phyloP scores from a whole-genome alignment of 768 basidiomycete genomes.

The Lactarius hatsudake region DNA sequence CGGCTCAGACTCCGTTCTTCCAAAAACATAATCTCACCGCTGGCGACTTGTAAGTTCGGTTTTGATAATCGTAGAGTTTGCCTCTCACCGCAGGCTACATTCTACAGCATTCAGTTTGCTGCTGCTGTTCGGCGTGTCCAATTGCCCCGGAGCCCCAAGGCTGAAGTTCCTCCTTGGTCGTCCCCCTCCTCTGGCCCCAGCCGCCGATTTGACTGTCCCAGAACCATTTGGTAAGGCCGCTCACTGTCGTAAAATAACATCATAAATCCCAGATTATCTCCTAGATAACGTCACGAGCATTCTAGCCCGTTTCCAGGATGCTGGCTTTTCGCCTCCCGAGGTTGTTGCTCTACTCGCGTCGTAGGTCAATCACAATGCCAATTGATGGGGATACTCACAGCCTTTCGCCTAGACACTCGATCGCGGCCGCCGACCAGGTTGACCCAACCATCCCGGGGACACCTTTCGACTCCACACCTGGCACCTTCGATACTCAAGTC shows the following conservation, averaged over 20 bases:
- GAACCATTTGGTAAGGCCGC: conserved; percentile 32
- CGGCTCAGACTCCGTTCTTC: too few relatives aligned
- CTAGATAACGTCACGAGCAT: conserved; percentile 20
- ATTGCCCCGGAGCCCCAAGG: conserved; percentile 38
- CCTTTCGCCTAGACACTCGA: conserved; percentile 22
- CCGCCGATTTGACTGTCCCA: conserved; percentile 33
- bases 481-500: conserved; percentile 33
- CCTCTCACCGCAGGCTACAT: too few relatives aligned
- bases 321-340: conserved; percentile 31
- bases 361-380: conserved; percentile 13
- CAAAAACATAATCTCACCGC: too few relatives aligned
- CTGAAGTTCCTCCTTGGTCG: conserved; percentile 36
- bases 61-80: too few relatives aligned
- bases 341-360: conserved; percentile 39
- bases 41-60: too few relatives aligned
- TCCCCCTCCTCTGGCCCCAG: conserved; percentile 29
- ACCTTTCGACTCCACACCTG: conserved; percentile 35
- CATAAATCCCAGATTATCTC: not conserved
- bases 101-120: conserved; percentile 39
- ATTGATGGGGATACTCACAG: conserved; percentile 20
- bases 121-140: conserved; percentile 36
- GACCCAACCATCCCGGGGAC: conserved; percentile 34
- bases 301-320: conserved; percentile 37
- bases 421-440: conserved; percentile 29
- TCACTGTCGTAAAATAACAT: not conserved